Conservation (phyloP, 2,329 filamentous ascomycete species). For the Daldinia sp. region DNA sequence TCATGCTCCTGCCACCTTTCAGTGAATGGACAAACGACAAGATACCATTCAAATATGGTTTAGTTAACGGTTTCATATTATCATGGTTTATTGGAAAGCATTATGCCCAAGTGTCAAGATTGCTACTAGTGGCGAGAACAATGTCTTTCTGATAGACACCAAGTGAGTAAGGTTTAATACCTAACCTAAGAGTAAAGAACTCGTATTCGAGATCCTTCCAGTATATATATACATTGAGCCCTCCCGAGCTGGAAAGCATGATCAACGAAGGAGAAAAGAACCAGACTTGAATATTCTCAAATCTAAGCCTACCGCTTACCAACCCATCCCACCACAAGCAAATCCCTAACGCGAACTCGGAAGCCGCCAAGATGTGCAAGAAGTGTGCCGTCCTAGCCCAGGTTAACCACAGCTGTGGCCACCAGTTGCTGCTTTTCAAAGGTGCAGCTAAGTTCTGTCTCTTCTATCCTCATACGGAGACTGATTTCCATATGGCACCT, state of each 20-base stretch:
- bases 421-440: slow-evolving; percentile 13
- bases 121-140: not conserved
- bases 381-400: slow-evolving; percentile 8
- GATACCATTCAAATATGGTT: not conserved
- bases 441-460: slow-evolving; percentile 20
- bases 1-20: too few relatives aligned
- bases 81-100: not conserved
- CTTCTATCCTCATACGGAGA: slow-evolving; percentile 23
- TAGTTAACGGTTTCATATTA: not conserved
- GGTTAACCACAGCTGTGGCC: slow-evolving; percentile 27
- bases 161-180: not conserved
- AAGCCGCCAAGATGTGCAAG: slow-evolving; percentile 4
- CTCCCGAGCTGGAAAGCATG: not conserved
- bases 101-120: not conserved
- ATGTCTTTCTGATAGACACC: not conserved
- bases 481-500: slow-evolving; percentile 15
- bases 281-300: not conserved
- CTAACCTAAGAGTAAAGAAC: not conserved
- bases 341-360: not conserved
- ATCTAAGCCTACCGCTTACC: not conserved
- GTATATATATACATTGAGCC: not conserved
- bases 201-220: not conserved
- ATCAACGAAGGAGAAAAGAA: not conserved
- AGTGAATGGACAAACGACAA: not conserved
- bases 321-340: not conserved